phyloP scores from a whole-genome alignment of 805 yeast species.

The Starmerella vitae region DNA sequence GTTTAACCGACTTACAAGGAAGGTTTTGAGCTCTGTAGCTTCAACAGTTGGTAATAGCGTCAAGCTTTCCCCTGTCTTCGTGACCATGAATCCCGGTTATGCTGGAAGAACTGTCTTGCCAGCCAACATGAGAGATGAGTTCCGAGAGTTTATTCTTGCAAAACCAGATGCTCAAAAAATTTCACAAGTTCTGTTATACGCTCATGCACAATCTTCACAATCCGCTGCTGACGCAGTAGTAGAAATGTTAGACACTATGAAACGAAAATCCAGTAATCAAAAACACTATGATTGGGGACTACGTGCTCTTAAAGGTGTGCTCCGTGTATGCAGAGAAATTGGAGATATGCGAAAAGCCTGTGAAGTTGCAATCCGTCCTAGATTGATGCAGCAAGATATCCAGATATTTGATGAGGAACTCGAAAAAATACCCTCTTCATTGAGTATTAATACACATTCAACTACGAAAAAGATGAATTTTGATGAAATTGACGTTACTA shows the following conservation, averaged over 20 bases:
- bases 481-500: constrained; percentile 20
- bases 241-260: constrained; percentile 39
- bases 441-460: neutral
- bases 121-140: constrained; percentile 67
- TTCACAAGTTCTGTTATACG: constrained; percentile 53
- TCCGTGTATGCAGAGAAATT: constrained; percentile 44
- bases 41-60: constrained; percentile 57
- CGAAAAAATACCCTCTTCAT: neutral
- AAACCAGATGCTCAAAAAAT: constrained; percentile 58
- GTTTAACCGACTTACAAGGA: constrained; percentile 64
- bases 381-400: constrained; percentile 44
- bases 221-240: constrained; percentile 39
- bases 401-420: constrained; percentile 5
- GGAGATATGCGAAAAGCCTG: constrained; percentile 39
- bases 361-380: constrained; percentile 53
- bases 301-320: constrained; percentile 58
- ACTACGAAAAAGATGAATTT: neutral
- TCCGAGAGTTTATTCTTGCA: constrained; percentile 61
- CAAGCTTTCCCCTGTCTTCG: constrained; percentile 47
- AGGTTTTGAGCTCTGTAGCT: constrained; percentile 70
- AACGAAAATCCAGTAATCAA: constrained; percentile 36
- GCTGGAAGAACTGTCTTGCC: constrained; percentile 74
- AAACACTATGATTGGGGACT: constrained; percentile 84
- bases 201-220: constrained; percentile 46
- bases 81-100: constrained; percentile 85